These are phyloP conservation scores for Candida hungchunana DNA, from an alignment of 805 yeast genomes.

Conservation along the genomic window DNA sequence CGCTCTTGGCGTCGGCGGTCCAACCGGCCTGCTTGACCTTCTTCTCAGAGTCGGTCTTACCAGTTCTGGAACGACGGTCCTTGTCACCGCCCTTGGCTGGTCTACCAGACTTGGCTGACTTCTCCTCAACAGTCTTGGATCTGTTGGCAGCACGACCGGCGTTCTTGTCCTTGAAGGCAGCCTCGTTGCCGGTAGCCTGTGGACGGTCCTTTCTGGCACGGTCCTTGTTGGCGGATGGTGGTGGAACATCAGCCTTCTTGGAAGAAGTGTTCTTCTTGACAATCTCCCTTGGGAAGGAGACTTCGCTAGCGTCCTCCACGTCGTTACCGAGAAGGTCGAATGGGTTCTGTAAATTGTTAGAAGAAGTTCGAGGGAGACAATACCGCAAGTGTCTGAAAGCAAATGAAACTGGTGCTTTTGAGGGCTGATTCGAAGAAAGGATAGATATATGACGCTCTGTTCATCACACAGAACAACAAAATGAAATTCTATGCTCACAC, in stretches of 20 bases:
- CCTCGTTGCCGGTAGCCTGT: slow-evolving; percentile 81
- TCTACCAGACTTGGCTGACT: slow-evolving; percentile 48
- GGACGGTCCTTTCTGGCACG: slow-evolving; percentile 71
- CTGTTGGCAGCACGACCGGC: slow-evolving; percentile 63
- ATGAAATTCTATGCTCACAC: too few species aligned
- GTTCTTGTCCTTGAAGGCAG: slow-evolving; percentile 69
- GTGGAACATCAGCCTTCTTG: slow-evolving; percentile 80
- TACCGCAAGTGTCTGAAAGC: neutral
- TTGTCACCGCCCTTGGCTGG: slow-evolving; percentile 41
- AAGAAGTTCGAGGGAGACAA: neutral
- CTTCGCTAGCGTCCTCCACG: slow-evolving; percentile 68
- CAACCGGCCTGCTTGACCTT: slow-evolving; percentile 74
- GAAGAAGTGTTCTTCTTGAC: slow-evolving; percentile 81
- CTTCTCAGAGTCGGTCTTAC: slow-evolving; percentile 81
- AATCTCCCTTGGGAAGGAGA: slow-evolving; percentile 62
- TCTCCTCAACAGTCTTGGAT: slow-evolving; percentile 46
- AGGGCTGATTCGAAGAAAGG: neutral
- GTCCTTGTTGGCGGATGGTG: slow-evolving; percentile 76
- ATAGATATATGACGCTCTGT: too few species aligned
- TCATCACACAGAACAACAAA: too few species aligned
- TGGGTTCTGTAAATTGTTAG: slow-evolving; percentile 56
- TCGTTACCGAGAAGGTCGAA: slow-evolving; percentile 83
- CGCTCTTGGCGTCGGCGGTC: slow-evolving; percentile 75
- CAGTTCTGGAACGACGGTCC: slow-evolving; percentile 87
- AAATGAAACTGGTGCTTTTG: neutral